phyloP scores from a whole-genome alignment of 1,139 yeast species.

The Saccharomyces pastorianus region DNA sequence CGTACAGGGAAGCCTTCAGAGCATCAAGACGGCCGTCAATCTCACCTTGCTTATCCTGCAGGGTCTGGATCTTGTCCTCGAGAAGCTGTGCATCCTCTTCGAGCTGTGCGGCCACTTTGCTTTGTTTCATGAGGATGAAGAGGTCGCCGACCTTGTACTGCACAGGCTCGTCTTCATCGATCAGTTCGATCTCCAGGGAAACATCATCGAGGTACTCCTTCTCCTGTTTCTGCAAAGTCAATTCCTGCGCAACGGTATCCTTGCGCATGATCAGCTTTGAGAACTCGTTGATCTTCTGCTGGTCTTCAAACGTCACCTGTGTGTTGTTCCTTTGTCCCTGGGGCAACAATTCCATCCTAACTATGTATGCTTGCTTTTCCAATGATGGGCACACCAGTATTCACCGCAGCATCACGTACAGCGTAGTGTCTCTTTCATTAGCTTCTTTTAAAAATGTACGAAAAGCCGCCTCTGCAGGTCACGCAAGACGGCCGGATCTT shows the following conservation, averaged over 20 bases:
- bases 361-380: no score
- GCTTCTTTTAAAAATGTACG: not conserved
- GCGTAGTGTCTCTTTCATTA: not conserved
- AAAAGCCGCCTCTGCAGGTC: not conserved
- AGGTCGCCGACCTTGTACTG: conserved; percentile 65
- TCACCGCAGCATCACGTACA: not conserved
- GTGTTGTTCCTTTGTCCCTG: conserved; percentile 60
- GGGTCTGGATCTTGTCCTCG: conserved; percentile 40
- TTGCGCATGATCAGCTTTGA: conserved; percentile 70
- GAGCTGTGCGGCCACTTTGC: conserved; percentile 56
- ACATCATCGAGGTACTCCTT: conserved; percentile 87
- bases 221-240: conserved; percentile 51
- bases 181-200: conserved; percentile 71
- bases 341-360: conserved; percentile 47
- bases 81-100: conserved; percentile 52
- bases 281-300: conserved; percentile 78
- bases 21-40: conserved; percentile 48
- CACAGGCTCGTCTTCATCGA: conserved; percentile 62
- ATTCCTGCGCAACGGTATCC: conserved; percentile 46
- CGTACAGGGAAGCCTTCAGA: conserved; percentile 69
- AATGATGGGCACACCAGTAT: no score
- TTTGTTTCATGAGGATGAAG: conserved; percentile 59
- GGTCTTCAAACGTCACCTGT: conserved; percentile 85
- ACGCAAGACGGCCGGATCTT: not conserved
- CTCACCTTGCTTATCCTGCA: conserved; percentile 43